These are phyloP conservation scores for Kodamaea leandrae DNA, from an alignment of 805 yeast genomes.

Conservation along the genomic window DNA sequence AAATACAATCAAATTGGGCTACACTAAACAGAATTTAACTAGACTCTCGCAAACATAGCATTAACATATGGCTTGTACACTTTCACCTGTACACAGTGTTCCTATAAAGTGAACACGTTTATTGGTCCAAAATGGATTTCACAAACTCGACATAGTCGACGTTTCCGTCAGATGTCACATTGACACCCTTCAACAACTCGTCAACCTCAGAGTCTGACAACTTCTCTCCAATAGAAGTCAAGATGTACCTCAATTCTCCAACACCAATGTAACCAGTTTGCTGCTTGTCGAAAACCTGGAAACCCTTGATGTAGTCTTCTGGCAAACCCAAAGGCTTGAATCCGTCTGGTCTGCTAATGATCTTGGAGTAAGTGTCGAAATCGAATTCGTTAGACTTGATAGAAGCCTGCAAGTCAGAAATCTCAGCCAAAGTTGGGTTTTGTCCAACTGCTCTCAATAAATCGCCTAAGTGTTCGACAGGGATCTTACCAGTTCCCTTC, in stretches of 20 bases:
- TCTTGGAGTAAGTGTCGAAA: slow-evolving; percentile 71
- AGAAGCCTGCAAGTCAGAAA: slow-evolving; percentile 45
- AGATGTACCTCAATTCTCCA: slow-evolving; percentile 92
- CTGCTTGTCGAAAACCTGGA: slow-evolving; percentile 97
- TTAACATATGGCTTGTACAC: background rate
- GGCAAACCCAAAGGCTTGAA: slow-evolving; percentile 86
- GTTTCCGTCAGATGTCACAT: slow-evolving; percentile 88
- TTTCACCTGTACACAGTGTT: background rate
- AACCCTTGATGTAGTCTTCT: slow-evolving; percentile 83
- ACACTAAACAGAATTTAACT: background rate
- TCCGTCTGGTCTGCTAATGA: slow-evolving; percentile 83
- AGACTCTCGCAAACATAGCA: background rate
- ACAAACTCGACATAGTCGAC: slow-evolving; percentile 95
- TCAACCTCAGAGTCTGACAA: slow-evolving; percentile 88
- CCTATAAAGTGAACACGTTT: slow-evolving; percentile 15
- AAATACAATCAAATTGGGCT: background rate
- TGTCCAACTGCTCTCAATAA: slow-evolving; percentile 96
- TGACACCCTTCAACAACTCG: slow-evolving; percentile 92
- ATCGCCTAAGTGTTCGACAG: slow-evolving; percentile 84
- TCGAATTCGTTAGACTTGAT: slow-evolving; percentile 54
- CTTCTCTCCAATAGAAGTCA: slow-evolving; percentile 95
- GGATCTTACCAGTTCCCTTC: slow-evolving; percentile 90
- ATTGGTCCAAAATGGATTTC: slow-evolving; percentile 89
- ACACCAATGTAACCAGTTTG: slow-evolving; percentile 94
- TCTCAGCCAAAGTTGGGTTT: slow-evolving; percentile 93